Base-by-base conservation (phyloP, 768 basidiomycete genomes). In the Fomitopsis serialis region DNA sequence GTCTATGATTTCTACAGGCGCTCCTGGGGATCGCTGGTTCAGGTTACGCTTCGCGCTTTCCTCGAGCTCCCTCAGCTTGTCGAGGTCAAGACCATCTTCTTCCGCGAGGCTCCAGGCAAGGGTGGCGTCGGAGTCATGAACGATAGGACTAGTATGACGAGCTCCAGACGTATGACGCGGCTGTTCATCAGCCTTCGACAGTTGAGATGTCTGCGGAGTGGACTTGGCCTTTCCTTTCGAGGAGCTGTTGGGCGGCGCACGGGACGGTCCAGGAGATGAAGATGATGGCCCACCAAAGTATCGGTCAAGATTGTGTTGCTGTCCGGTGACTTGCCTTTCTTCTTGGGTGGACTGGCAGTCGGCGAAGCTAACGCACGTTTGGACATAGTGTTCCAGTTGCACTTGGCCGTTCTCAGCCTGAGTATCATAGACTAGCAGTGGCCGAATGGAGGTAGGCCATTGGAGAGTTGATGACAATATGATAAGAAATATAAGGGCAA, bases 1-100 rank as follows among this genome's bases (percentile, higher is more conserved):
- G 56, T 70, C 67, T 59, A 69, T 71, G 48, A 70, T 61, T 50
- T 64, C 63, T 15, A 48, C 35, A 9, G 49, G 32, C 34, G 42
- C 47, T 40, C 9, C 34, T 36, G 15, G 10, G 35, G 2, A 19
- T 8, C 25, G 34, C 12, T 8, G 40, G 40, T 3, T 42, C 37
- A 29, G 23, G 19, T 43, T 32, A 12, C 11, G 23, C 15, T 19
- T 13, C 10, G 51, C 24, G 12, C 42, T 6, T 25, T 35, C 27
- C 50, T 61, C 62, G 40, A 62, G 57, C 42, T 54, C 54, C 21
- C 53, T 54, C 21, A 66, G 56, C 37, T 52, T 52, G 12, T 61
- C 54, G 15, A 62, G 15, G 52, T 66, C 61, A 27, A 62, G 51
- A 3, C 64, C 64, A 22, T 66, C 62, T 34, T 62, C 56, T 21